Base-by-base conservation (phyloP, 306 rosid genomes). In the Malus orientalis region DNA sequence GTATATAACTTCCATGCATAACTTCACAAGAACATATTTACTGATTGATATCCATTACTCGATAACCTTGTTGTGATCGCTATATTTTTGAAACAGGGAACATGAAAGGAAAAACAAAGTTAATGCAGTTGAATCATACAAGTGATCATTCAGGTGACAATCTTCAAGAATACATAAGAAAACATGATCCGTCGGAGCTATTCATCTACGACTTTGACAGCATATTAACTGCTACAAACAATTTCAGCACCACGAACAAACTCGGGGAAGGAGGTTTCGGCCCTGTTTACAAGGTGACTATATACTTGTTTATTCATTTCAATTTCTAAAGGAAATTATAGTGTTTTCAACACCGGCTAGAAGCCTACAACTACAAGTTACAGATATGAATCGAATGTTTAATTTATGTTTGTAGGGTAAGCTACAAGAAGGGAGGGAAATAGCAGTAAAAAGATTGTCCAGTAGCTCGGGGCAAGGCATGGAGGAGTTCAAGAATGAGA, bases 401-500 rank as follows among this genome's bases (percentile, higher is more conserved):
- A 54, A 72, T 42, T 40, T 40, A 8, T 40, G 2, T 63, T 62
- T 25, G 38, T 66, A 86, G 85, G 89, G 86, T 9, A 78, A 42
- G 75, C 79, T 83, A 12, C 42, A 60, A 6, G 82, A 75, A 44
- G 89, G 85, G 22, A 80, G 70, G 20, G 77, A 86, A 11, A 78
- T 86, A 38, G 84, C 83, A 4, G 81, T 77, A 11, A 86, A 86
- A 78, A 74, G 85, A 44, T 72, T 86, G 1, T 61, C 89, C 2
- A 75, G 77, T 36, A 72, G 71, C 54, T 86, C 87, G 4, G 77
- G 81, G 40, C 87, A 86, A 58, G 89, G 89, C 12, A 30, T 30
- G 10, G 40, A 75, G 15, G 89, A 86, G 79, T 83, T 86, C 40
- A 81, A 61, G 38, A 80, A 86, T 69, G 89, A 85, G 69, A 67